Conservation (phyloP, 2,329 filamentous ascomycete species). For the Alternaria tenuissima region DNA sequence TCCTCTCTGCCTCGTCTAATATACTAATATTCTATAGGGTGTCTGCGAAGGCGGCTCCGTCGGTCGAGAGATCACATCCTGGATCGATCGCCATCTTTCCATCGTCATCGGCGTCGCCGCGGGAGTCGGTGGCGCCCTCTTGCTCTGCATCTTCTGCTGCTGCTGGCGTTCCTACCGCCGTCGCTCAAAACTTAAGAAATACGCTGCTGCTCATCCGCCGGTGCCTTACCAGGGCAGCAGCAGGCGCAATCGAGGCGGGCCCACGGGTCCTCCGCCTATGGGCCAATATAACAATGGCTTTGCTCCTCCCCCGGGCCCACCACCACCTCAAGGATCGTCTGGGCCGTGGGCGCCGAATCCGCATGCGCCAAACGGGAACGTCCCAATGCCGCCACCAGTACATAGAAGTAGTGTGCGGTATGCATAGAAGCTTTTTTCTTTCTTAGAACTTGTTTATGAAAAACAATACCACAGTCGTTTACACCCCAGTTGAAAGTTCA, state of each 20-base stretch:
- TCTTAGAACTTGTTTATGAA: not conserved
- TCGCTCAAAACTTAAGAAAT: constrained; percentile 30
- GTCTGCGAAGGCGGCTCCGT: constrained; percentile 76
- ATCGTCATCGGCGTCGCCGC: constrained; percentile 82
- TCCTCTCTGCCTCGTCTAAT: not conserved
- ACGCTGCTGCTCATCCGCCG: constrained; percentile 23
- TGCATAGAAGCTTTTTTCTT: constrained; percentile 16
- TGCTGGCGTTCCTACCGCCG: constrained; percentile 62
- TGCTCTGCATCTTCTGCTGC: constrained; percentile 72
- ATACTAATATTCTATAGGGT: constrained; percentile 59
- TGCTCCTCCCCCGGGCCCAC: constrained; percentile 4
- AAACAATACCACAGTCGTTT: constrained; percentile 6
- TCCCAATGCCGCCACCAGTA: constrained; percentile 21
- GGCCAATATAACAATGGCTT: constrained; percentile 12
- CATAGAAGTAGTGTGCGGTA: constrained; percentile 26
- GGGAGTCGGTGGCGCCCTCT: constrained; percentile 74
- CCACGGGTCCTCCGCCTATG: constrained; percentile 7
- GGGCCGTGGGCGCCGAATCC: constrained; percentile 7
- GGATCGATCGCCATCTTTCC: constrained; percentile 78
- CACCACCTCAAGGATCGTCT: not conserved
- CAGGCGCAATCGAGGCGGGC: constrained; percentile 1
- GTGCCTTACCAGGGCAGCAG: constrained; percentile 11
- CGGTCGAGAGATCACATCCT: constrained; percentile 73
- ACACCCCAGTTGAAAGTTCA: not conserved
- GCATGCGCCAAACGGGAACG: constrained; percentile 13